Percentiles rank a stretch among this genome's conserved stretches.
Conservation (phyloP, 441 rosid genomes). For the Arabidopsis lyrata region DNA sequence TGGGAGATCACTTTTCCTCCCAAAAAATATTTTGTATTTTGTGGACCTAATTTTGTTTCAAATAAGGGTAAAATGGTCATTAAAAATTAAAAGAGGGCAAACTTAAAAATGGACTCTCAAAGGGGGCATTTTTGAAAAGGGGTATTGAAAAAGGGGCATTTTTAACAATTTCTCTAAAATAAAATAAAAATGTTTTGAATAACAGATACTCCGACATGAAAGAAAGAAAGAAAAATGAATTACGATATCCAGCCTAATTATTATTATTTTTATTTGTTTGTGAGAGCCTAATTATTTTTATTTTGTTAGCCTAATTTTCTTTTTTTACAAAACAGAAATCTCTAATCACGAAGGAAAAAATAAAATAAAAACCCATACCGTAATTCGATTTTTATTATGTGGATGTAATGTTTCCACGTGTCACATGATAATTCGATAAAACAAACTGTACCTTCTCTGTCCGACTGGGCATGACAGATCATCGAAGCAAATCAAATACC, state of each 20-base stretch:
- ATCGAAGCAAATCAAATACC: slow-evolving; percentile 48
- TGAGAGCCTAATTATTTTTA: slow-evolving; percentile 27
- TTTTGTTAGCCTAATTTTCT: slow-evolving; percentile 42
- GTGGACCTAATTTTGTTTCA: no score
- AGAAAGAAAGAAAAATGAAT: neutral
- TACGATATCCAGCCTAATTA: slow-evolving; percentile 20
- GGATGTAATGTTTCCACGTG: slow-evolving; percentile 50
- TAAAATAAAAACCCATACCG: neutral
- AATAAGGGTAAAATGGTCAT: no score
- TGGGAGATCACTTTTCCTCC: no score
- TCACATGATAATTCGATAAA: slow-evolving; percentile 32
- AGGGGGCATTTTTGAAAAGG: no score
- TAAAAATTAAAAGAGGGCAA: no score
- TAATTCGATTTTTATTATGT: slow-evolving; percentile 26
- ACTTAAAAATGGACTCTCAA: no score
- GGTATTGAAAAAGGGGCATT: no score
- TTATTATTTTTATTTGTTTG: slow-evolving; percentile 17
- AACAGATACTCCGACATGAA: slow-evolving; percentile 3
- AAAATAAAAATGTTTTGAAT: neutral
- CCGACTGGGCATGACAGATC: slow-evolving; percentile 48
- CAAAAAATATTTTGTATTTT: no score
- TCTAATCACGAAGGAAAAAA: neutral
- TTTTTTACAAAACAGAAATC: slow-evolving; percentile 28
- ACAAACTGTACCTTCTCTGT: slow-evolving; percentile 29
- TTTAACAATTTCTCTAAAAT: no score